phyloP scores from a whole-genome alignment of 202 grass and related monocot species.

The Hordeum pubiflorum region DNA sequence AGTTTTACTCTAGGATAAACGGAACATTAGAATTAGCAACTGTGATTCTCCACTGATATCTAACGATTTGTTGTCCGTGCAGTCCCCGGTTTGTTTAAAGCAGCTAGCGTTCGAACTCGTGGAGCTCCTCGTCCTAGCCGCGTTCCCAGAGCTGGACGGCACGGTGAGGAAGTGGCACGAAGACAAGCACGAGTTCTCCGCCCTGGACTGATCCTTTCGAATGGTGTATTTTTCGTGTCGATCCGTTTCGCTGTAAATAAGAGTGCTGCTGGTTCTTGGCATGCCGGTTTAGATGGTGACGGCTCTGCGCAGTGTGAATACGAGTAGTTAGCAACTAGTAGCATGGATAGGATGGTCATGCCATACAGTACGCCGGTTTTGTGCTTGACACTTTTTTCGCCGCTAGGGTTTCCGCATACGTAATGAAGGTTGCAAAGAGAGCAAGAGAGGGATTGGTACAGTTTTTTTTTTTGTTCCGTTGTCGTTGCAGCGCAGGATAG shows the following conservation, averaged over 20 bases:
- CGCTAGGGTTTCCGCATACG: constrained; percentile 11
- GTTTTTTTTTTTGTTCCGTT: not conserved
- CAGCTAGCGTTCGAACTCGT: constrained; percentile 79
- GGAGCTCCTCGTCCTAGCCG: constrained; percentile 62
- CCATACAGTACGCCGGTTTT: not conserved
- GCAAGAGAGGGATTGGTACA: constrained; percentile 12
- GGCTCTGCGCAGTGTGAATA: constrained; percentile 35
- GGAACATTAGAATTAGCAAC: not conserved
- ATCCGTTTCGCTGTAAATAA: constrained; percentile 34
- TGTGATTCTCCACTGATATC: constrained; percentile 4
- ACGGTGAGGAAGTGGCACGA: constrained; percentile 63
- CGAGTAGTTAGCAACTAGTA: constrained; percentile 16
- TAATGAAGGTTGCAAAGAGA: constrained; percentile 7
- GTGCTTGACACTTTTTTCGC: not conserved
- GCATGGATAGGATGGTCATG: not conserved
- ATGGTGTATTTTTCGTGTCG: not conserved
- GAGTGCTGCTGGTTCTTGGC: not conserved
- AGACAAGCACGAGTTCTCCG: constrained; percentile 37
- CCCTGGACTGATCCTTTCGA: not conserved
- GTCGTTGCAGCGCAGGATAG: constrained; percentile 16
- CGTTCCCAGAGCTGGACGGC: constrained; percentile 76
- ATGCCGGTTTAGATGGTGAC: not conserved
- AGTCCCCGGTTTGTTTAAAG: constrained; percentile 93
- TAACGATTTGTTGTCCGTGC: constrained; percentile 21
- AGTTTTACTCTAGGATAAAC: not conserved